Evolutionary conservation across 2,329 filamentous ascomycete species (phyloP).

Genomic region (Ophioceras dolichostomum): DNA sequence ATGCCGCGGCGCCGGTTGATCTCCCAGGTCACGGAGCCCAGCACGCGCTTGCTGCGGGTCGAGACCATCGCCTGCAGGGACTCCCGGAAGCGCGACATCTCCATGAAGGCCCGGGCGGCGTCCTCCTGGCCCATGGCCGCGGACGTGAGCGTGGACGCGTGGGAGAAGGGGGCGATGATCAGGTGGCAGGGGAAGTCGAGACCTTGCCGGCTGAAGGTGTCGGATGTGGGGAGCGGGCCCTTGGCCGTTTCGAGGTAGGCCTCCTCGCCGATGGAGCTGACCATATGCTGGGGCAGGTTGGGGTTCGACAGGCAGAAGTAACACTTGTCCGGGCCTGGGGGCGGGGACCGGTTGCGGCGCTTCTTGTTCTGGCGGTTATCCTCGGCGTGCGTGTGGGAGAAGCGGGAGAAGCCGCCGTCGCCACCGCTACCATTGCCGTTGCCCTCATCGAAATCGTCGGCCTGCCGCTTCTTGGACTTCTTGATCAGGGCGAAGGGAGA

Average conservation of each 20-base stretch:
- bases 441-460: too few species aligned
- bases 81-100: conserved; percentile 74
- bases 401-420: conserved; percentile 33
- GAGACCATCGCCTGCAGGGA: conserved; percentile 70
- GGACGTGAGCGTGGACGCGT: conserved; percentile 60
- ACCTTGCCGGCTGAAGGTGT: conserved; percentile 51
- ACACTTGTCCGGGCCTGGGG: conserved; percentile 64
- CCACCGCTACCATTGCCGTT: too few species aligned
- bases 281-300: conserved; percentile 72
- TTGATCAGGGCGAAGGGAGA: conserved; percentile 50
- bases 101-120: conserved; percentile 51
- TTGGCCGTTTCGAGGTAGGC: conserved; percentile 86
- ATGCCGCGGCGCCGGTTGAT: conserved; percentile 72
- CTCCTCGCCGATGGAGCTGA: conserved; percentile 79
- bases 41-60: conserved; percentile 36
- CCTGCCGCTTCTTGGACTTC: conserved; percentile 13
- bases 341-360: conserved; percentile 37
- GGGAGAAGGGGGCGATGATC: conserved; percentile 79
- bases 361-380: conserved; percentile 30
- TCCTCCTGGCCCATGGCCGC: conserved; percentile 43
- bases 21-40: conserved; percentile 86
- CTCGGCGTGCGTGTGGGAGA: conserved; percentile 31
- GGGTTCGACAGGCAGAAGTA: conserved; percentile 94
- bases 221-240: conserved; percentile 64
- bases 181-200: conserved; percentile 74